Conservation (phyloP, 2,329 filamentous ascomycete species). For the Simplicillium sp. region DNA sequence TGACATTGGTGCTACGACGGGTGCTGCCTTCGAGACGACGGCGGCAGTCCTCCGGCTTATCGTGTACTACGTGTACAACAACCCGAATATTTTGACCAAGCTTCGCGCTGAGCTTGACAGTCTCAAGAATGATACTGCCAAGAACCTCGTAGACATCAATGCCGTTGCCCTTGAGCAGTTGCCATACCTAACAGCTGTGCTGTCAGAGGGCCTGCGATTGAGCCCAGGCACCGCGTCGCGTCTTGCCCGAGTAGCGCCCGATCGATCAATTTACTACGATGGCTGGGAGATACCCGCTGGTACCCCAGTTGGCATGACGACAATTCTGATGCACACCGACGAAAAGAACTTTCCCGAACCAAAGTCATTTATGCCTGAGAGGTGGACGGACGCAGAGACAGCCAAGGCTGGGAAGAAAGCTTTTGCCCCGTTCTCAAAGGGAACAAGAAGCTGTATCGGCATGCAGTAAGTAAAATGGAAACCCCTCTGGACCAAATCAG, state of each 20-base stretch:
- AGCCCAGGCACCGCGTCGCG: slow-evolving; percentile 22
- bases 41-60: slow-evolving; percentile 19
- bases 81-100: background rate
- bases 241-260: slow-evolving; percentile 16
- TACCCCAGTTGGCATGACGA: slow-evolving; percentile 24
- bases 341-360: slow-evolving; percentile 10
- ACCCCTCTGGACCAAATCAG: too few species aligned
- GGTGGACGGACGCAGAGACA: slow-evolving; percentile 10
- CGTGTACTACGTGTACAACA: slow-evolving; percentile 12
- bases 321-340: slow-evolving; percentile 13
- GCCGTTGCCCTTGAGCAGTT: slow-evolving; percentile 21
- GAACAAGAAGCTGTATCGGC: background rate
- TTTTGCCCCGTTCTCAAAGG: background rate
- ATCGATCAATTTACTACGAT: slow-evolving; percentile 14
- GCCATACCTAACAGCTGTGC: slow-evolving; percentile 24
- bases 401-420: background rate
- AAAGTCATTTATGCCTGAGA: slow-evolving; percentile 12
- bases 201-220: slow-evolving; percentile 25
- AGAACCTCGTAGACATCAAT: slow-evolving; percentile 13
- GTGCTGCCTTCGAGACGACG: slow-evolving; percentile 25
- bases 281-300: slow-evolving; percentile 17
- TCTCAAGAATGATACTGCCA: background rate
- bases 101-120: background rate
- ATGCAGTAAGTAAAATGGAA: background rate
- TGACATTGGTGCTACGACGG: slow-evolving; percentile 17